A percentile compares a stretch with the other conserved stretches of the same genome.
Conservation (phyloP, 176 grass and related monocot genomes). For the Typha latifolia region DNA sequence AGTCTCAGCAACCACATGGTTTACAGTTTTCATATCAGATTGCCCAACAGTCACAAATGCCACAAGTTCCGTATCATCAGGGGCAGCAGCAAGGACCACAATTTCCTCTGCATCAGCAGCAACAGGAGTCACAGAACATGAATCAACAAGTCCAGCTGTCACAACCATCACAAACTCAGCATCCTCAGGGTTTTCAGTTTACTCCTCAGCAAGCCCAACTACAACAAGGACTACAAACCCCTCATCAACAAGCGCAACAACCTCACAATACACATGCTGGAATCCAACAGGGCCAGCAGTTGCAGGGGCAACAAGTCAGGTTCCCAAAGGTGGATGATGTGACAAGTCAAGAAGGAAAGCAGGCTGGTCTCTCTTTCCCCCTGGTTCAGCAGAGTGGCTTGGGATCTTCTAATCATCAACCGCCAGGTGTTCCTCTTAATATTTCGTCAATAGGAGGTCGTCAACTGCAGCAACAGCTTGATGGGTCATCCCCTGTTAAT, state of each 20-base stretch:
- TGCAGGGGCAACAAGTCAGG: constrained; percentile 34
- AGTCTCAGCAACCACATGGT: constrained; percentile 30
- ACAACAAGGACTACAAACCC: constrained; percentile 28
- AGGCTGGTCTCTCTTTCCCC: constrained; percentile 37
- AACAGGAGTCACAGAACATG: constrained; percentile 29
- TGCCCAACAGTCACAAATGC: constrained; percentile 22
- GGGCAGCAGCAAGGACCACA: constrained; percentile 28
- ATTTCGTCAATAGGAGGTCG: constrained; percentile 25
- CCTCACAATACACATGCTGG: constrained; percentile 17
- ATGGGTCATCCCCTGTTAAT: constrained; percentile 32
- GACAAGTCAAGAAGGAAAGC: constrained; percentile 37
- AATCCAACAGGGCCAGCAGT: constrained; percentile 24
- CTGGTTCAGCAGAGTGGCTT: constrained; percentile 31
- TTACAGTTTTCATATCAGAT: constrained; percentile 25
- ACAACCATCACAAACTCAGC: constrained; percentile 21
- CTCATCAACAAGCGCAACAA: constrained; percentile 33
- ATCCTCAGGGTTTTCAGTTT: constrained; percentile 39
- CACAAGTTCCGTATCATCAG: constrained; percentile 32
- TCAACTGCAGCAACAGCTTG: constrained; percentile 38
- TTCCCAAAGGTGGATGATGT: constrained; percentile 29
- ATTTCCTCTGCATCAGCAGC: constrained; percentile 35
- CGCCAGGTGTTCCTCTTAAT: constrained; percentile 32
- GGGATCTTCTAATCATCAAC: constrained; percentile 38
- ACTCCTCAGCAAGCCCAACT: constrained; percentile 30
- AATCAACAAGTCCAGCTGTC: constrained; percentile 25